These are phyloP conservation scores for Eimeria mitis DNA, from an alignment of 169 alveolate species.

Conservation along the genomic window DNA sequence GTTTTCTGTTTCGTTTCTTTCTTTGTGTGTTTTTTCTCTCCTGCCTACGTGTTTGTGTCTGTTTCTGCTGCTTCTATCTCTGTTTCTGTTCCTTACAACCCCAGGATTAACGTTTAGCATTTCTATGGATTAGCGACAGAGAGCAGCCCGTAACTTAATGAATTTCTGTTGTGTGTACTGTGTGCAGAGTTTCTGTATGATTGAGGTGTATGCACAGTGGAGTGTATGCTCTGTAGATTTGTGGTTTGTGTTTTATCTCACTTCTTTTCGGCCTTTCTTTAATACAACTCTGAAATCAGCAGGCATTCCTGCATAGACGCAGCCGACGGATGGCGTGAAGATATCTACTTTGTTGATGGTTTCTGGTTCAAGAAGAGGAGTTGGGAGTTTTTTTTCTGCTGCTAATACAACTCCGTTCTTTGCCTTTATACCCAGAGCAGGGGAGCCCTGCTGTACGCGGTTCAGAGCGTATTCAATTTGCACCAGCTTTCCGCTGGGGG, in stretches of 20 bases:
- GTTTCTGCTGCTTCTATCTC: too few species aligned
- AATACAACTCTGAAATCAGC: conserved; percentile 98
- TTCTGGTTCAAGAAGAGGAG: conserved; percentile 89
- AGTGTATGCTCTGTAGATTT: background rate
- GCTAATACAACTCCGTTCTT: conserved; percentile 97
- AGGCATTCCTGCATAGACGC: conserved; percentile 98
- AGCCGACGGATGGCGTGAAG: conserved; percentile 95
- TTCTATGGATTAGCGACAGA: too few species aligned
- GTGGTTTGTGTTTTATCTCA: background rate
- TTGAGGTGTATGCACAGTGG: background rate
- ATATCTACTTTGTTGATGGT: conserved; percentile 95
- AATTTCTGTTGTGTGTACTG: background rate
- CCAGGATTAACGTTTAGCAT: too few species aligned
- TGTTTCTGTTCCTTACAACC: too few species aligned
- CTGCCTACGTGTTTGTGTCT: too few species aligned
- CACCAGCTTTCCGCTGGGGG: conserved; percentile 98
- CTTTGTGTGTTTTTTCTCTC: too few species aligned
- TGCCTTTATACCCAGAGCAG: conserved; percentile 87
- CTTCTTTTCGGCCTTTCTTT: conserved; percentile 92
- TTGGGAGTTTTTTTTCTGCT: conserved; percentile 94
- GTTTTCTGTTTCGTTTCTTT: too few species aligned
- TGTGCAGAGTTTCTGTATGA: background rate
- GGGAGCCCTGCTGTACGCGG: conserved; percentile 86
- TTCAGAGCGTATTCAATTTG: conserved; percentile 99
- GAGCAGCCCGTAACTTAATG: background rate